Evolutionary conservation across 495 filamentous ascomycete species (phyloP), one percentile per base, ranked within the genome.

Genomic region (Thermothielavioides terrestris): DNA sequence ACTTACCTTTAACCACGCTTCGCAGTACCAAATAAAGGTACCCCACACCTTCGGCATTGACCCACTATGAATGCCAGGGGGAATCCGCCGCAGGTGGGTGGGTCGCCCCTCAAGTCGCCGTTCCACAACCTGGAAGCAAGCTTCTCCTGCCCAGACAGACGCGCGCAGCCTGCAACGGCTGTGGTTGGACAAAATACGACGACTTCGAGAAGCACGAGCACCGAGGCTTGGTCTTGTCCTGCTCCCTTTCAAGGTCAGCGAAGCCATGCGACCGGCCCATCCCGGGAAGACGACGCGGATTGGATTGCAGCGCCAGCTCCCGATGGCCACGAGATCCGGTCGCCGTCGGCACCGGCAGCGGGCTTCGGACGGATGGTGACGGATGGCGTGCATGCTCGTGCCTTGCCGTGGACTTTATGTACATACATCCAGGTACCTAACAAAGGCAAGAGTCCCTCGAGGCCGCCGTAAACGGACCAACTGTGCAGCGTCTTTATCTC

Each of bases 131-230:
- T n/a, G n/a, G n/a, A n/a, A n/a, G n/a, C n/a, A n/a, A n/a, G n/a
- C n/a, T n/a, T n/a, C n/a, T n/a, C n/a, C 32, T 25, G 32, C 49
- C 40, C 35, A 20, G 21, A 25, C 14, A n/a, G n/a, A n/a, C n/a
- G n/a, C n/a, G n/a, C n/a, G n/a, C 46, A 35, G 31, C 46, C 14
- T 21, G 20, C 49, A 55, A 21, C 51, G 35, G 36, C 47, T 63
- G 62, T 70, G 68, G 67, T 73, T 73, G 70, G 70, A 68, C 58
- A 42, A 44, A 59, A 70, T 73, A 73, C 68, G 69, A 64, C 21
- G n/a, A n/a, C n/a, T n/a, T 34, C 5, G 18, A 39, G 25, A 18
- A 28, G n/a, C n/a, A n/a, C n/a, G n/a, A n/a, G n/a, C n/a, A n/a
- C n/a, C n/a, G n/a, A n/a, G n/a, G n/a, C n/a, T n/a, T n/a, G n/a